Conservation (phyloP, 768 basidiomycete genomes). For the Leccinum sublutescens region DNA sequence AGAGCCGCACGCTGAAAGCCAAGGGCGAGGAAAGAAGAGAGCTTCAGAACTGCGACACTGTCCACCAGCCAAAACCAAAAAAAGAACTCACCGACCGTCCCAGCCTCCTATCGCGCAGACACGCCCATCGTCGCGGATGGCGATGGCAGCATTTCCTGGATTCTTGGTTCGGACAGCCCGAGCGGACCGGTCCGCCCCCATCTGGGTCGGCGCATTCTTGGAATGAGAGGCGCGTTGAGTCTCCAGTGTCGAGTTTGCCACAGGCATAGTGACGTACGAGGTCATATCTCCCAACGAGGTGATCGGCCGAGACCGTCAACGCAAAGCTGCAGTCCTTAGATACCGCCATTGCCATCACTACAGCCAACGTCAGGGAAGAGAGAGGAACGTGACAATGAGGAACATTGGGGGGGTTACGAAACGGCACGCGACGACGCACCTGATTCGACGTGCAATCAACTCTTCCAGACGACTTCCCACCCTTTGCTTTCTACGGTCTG, state of each 20-base stretch:
- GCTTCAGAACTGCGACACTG: neutral
- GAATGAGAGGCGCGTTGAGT: neutral
- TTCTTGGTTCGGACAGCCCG: no score
- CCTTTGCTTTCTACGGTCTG: conserved; percentile 63
- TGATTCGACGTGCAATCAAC: conserved; percentile 68
- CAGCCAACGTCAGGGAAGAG: neutral
- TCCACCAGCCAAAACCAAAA: neutral
- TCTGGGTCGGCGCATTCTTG: conserved; percentile 9
- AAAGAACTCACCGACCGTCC: conserved; percentile 73
- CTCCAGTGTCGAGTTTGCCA: neutral
- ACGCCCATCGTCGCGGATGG: conserved; percentile 53
- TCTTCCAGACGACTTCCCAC: conserved; percentile 70
- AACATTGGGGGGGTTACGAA: no score
- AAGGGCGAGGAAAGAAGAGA: neutral
- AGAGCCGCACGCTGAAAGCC: conserved; percentile 66
- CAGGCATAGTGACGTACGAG: conserved; percentile 35
- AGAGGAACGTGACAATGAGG: neutral
- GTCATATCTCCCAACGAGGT: conserved; percentile 65
- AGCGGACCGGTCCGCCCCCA: conserved; percentile 6
- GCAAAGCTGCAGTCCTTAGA: neutral
- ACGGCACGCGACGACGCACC: conserved; percentile 41
- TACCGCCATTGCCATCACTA: conserved; percentile 77
- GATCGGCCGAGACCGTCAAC: conserved; percentile 51
- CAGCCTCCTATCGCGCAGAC: conserved; percentile 84
- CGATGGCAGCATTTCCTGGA: no score